Percentiles rank a stretch among this genome's conserved stretches.
Evolutionary conservation across 1,139 yeast genomes (phyloP).

Genomic region (Wickerhamiella pararugosa): DNA sequence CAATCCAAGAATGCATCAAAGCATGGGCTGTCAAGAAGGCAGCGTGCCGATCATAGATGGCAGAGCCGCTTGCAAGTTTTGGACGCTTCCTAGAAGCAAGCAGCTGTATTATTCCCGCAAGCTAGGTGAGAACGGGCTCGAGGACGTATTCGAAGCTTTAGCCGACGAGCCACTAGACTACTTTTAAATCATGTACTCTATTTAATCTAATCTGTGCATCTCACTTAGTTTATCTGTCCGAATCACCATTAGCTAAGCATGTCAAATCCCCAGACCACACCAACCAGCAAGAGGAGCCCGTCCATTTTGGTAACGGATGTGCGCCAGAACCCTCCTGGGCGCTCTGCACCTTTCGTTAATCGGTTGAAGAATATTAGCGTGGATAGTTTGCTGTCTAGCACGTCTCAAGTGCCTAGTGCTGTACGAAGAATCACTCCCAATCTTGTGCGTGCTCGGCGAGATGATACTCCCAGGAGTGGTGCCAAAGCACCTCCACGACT

Average conservation of each 20-base stretch:
- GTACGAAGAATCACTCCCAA: constrained; percentile 2
- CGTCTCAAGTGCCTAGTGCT: constrained; percentile 79
- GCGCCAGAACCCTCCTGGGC: constrained; percentile 36
- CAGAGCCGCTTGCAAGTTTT: constrained; percentile 12
- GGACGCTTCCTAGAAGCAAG: constrained; percentile 14
- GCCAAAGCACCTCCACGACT: constrained; percentile 20
- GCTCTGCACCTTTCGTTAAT: constrained; percentile 71
- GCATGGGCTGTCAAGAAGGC: constrained; percentile 8
- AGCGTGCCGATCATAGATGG: constrained; percentile 13
- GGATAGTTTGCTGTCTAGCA: constrained; percentile 38
- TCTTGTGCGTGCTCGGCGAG: constrained; percentile 1
- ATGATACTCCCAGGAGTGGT: too few relatives aligned
- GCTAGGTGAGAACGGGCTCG: constrained; percentile 23
- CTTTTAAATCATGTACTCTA: neutral
- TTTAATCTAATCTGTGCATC: neutral
- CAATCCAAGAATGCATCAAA: constrained; percentile 41
- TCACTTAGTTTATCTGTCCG: too few relatives aligned
- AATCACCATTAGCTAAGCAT: too few relatives aligned
- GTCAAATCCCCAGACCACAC: constrained; percentile 32
- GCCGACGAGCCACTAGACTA: constrained; percentile 4
- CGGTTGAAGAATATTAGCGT: constrained; percentile 21
- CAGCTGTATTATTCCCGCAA: constrained; percentile 21
- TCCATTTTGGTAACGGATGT: constrained; percentile 86
- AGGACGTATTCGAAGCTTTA: constrained; percentile 15
- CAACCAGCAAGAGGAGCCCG: constrained; percentile 54